Conservation (phyloP, 306 rosid species). For the Vigna unguiculata region DNA sequence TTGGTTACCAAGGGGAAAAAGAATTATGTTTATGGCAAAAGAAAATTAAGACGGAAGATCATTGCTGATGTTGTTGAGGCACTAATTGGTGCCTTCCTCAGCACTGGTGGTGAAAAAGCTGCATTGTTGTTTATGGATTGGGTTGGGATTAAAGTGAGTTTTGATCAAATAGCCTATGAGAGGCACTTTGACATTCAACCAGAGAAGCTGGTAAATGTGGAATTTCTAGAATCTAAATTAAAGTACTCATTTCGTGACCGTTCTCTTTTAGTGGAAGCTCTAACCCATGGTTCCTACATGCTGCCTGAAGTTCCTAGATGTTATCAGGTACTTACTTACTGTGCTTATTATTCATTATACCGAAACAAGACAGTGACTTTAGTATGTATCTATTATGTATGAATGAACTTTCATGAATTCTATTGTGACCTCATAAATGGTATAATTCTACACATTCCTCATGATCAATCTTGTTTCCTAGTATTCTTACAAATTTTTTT, state of each 20-base stretch:
- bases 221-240: constrained; percentile 56
- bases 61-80: constrained; percentile 96
- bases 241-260: constrained; percentile 68
- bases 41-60: constrained; percentile 62
- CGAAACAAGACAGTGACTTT: constrained; percentile 10
- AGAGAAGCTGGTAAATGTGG: constrained; percentile 58
- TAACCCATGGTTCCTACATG: constrained; percentile 98
- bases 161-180: constrained; percentile 53
- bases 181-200: constrained; percentile 51
- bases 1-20: constrained; percentile 32
- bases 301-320: constrained; percentile 82
- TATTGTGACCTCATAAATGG: neutral
- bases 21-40: constrained; percentile 49
- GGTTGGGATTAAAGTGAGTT: constrained; percentile 73
- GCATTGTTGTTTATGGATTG: constrained; percentile 76
- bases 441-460: constrained; percentile 11
- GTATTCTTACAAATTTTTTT: neutral
- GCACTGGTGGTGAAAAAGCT: constrained; percentile 73
- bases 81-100: constrained; percentile 85
- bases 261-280: constrained; percentile 76
- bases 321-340: constrained; percentile 79
- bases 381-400: neutral
- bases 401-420: neutral
- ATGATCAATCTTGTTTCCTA: neutral
- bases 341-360: constrained; percentile 17